These are phyloP conservation scores for Baudoinia panamericana DNA, from an alignment of 495 filamentous ascomycete genomes.

Conservation along the genomic window DNA sequence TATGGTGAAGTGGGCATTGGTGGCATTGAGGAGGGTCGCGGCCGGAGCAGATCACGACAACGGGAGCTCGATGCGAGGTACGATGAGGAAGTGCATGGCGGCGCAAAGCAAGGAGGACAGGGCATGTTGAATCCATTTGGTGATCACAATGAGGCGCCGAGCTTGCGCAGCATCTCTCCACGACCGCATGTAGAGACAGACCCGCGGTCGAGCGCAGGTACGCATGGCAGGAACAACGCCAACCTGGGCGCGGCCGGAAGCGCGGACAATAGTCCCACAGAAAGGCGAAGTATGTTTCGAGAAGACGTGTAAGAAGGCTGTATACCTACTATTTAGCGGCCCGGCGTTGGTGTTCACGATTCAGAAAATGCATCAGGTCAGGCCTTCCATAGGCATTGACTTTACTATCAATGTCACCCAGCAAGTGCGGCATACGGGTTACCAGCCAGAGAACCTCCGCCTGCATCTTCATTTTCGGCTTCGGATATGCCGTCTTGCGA, in stretches of 20 bases:
- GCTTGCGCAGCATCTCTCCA: slow-evolving; percentile 31
- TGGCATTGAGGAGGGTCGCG: slow-evolving; percentile 19
- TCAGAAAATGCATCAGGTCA: no score
- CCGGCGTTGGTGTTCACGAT: no score
- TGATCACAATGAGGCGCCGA: slow-evolving; percentile 25
- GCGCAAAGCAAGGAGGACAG: slow-evolving; percentile 2
- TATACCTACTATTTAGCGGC: no score
- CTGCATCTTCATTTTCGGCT: background rate
- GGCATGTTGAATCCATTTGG: slow-evolving; percentile 28
- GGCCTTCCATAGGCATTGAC: no score
- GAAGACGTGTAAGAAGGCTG: slow-evolving; percentile 37
- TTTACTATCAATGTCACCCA: no score
- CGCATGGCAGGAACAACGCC: slow-evolving; percentile 19
- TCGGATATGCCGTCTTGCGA: background rate
- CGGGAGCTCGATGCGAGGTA: slow-evolving; percentile 27
- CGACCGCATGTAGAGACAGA: slow-evolving; percentile 25
- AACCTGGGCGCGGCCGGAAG: slow-evolving; percentile 27
- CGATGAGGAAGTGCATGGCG: slow-evolving; percentile 24
- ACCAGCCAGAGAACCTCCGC: background rate
- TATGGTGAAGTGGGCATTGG: slow-evolving; percentile 22
- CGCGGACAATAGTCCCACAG: slow-evolving; percentile 34
- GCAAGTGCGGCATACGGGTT: slow-evolving; percentile 8
- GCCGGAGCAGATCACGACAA: slow-evolving; percentile 18
- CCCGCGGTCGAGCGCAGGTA: slow-evolving; percentile 11
- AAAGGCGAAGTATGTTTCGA: slow-evolving; percentile 44